These are phyloP conservation scores for Nemania sp. DNA, from an alignment of 2,329 filamentous ascomycete genomes.

Conservation along the genomic window DNA sequence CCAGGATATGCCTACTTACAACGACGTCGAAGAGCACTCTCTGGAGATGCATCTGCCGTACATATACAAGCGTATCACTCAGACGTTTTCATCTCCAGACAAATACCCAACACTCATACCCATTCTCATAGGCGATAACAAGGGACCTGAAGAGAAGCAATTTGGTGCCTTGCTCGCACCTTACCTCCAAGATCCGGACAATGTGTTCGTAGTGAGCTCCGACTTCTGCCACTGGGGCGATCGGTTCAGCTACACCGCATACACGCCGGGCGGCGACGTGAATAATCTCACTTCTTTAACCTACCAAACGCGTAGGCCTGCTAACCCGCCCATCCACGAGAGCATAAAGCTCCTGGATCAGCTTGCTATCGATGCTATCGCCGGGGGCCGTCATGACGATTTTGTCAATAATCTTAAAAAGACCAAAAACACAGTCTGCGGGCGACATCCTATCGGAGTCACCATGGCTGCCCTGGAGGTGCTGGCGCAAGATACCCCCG, in stretches of 20 bases:
- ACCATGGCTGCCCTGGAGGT: conserved; percentile 85
- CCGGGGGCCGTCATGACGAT: conserved; percentile 69
- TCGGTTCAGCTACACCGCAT: conserved; percentile 82
- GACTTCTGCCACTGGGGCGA: conserved; percentile 97
- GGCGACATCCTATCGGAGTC: conserved; percentile 91
- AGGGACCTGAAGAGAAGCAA: conserved; percentile 63
- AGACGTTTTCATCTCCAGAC: conserved; percentile 52
- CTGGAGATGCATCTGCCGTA: conserved; percentile 97
- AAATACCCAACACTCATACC: conserved; percentile 78
- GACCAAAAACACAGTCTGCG: conserved; percentile 91
- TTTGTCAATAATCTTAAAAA: conserved; percentile 71
- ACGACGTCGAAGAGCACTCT: conserved; percentile 86
- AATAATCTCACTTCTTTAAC: conserved; percentile 46
- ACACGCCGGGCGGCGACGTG: conserved; percentile 53
- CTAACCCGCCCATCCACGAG: conserved; percentile 69
- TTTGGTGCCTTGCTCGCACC: conserved; percentile 74
- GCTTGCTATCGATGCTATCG: conserved; percentile 81
- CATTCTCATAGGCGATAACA: conserved; percentile 80
- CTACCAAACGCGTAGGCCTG: conserved; percentile 40
- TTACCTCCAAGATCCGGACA: conserved; percentile 74
- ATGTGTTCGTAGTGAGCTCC: conserved; percentile 85
- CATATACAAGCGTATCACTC: conserved; percentile 74
- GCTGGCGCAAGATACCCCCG: conserved; percentile 47
- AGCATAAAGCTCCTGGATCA: conserved; percentile 81
- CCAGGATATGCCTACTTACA: conserved; percentile 62